Percentiles rank a stretch among this genome's conserved stretches.
Conservation (phyloP, 148 eudicot genomes). For the Vaccinium corymbosum region DNA sequence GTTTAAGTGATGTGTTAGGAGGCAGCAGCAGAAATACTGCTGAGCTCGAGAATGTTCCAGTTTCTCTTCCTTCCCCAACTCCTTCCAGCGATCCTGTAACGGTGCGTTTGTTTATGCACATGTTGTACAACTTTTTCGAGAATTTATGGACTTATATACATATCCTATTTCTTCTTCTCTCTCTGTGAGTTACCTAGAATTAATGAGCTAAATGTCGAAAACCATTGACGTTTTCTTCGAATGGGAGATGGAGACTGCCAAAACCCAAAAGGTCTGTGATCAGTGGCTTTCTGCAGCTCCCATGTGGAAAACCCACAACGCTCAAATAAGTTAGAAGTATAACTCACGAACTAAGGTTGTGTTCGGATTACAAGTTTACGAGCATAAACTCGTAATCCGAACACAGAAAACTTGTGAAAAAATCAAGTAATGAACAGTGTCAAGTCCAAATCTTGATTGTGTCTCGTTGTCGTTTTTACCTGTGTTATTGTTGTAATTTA, state of each 20-base stretch:
- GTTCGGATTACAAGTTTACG: neutral
- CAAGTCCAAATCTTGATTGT: neutral
- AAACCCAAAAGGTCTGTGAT: neutral
- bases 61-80: constrained; percentile 98
- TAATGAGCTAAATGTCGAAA: neutral
- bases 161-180: neutral
- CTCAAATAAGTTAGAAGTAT: neutral
- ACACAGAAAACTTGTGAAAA: neutral
- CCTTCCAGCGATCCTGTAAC: constrained; percentile 80
- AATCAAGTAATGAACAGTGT: neutral
- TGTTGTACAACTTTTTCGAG: constrained; percentile 32
- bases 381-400: too few species aligned
- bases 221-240: neutral
- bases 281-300: neutral
- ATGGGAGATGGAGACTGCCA: neutral
- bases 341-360: neutral
- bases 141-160: constrained; percentile 23
- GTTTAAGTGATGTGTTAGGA: constrained; percentile 33
- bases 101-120: constrained; percentile 84
- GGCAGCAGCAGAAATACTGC: constrained; percentile 16
- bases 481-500: too few species aligned
- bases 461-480: too few species aligned
- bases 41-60: constrained; percentile 47
- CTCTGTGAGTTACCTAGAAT: neutral
- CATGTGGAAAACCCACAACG: neutral